Base-by-base conservation (phyloP, 169 alveolate species). In the Eimeria praecox region DNA sequence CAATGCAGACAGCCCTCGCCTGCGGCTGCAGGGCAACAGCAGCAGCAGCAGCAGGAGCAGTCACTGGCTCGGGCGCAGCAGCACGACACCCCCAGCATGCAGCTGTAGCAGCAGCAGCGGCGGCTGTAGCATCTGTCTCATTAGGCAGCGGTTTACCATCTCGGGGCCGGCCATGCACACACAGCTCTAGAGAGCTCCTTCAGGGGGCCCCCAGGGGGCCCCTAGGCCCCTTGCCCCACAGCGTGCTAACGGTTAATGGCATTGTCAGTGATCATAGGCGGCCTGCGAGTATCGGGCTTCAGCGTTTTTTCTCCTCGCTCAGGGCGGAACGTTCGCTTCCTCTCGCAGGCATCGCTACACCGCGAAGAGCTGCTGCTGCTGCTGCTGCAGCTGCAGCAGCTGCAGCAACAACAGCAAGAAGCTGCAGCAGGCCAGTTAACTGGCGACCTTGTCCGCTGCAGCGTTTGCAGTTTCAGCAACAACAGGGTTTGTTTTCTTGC, bases 151-250 rank as follows among this genome's bases (percentile, higher is more conserved):
- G 46, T 12, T 33, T 24, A 35, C 0, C 14, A 33, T 40, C 46
- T 69, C 44, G 46, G 46, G 9, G 46, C 46, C 30, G 20, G 30
- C 16, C 80, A 2, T 8, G 44, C 44, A 69, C 24, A 8, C 40
- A 30, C 16, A 40, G 80, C 3, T 14, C 8, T 69, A 69, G 44
- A 12, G 80, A 44, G 20, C 80, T 33, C 44, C 80, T 30, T 30
- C 46, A 69, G 80, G 80, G 80, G 46, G 44, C 46, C 40, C 80
- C 44, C 80, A 69, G 80, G 80, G 80, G 80, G 46, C 80, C 80
- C 46, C 80, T 16, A 44, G 80, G 80, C 46, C 80, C 80, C 80
- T 44, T 10, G 10, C 44, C 44, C 46, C 80, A 69, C 44, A 35
- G 46, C 12, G 46, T n/a, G 5, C 46, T 69, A 69, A 5, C 44